Percentiles rank a stretch among this genome's conserved stretches.
Evolutionary conservation across 805 yeast species (phyloP).

Genomic region (Yamadazyma paraphyllophila): DNA sequence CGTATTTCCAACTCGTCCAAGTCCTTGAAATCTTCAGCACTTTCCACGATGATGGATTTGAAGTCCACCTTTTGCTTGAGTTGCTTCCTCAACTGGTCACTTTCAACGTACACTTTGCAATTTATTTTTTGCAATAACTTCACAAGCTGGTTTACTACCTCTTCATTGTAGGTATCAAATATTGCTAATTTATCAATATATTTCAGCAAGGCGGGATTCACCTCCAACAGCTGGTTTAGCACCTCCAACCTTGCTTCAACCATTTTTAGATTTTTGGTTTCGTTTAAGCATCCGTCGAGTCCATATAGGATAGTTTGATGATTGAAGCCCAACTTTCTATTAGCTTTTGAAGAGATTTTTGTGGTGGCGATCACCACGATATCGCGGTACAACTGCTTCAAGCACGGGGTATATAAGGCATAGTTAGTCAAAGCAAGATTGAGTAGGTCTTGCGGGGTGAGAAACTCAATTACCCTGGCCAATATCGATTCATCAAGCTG

Average conservation of each 20-base stretch:
- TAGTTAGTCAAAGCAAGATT: slow-evolving; percentile 35
- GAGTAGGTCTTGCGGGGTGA: slow-evolving; percentile 26
- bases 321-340: slow-evolving; percentile 20
- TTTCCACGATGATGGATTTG: slow-evolving; percentile 22
- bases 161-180: slow-evolving; percentile 11
- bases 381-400: slow-evolving; percentile 25
- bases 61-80: slow-evolving; percentile 11
- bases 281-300: slow-evolving; percentile 9
- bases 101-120: slow-evolving; percentile 12
- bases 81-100: slow-evolving; percentile 8
- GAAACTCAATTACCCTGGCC: slow-evolving; percentile 5
- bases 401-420: slow-evolving; percentile 33
- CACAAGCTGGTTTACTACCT: slow-evolving; percentile 4
- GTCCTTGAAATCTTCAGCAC: slow-evolving; percentile 10
- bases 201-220: slow-evolving; percentile 25
- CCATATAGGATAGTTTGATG: slow-evolving; percentile 28
- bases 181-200: slow-evolving; percentile 20
- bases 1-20: slow-evolving; percentile 12
- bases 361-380: slow-evolving; percentile 16
- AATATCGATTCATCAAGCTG: slow-evolving; percentile 4
- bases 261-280: slow-evolving; percentile 6
- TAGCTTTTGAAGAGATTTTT: not conserved
- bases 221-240: slow-evolving; percentile 21
- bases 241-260: slow-evolving; percentile 17
- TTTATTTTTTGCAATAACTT: slow-evolving; percentile 5